Percentiles rank a stretch among this genome's conserved stretches.
Conservation (phyloP, 805 yeast species). For the Candida maltosa region DNA sequence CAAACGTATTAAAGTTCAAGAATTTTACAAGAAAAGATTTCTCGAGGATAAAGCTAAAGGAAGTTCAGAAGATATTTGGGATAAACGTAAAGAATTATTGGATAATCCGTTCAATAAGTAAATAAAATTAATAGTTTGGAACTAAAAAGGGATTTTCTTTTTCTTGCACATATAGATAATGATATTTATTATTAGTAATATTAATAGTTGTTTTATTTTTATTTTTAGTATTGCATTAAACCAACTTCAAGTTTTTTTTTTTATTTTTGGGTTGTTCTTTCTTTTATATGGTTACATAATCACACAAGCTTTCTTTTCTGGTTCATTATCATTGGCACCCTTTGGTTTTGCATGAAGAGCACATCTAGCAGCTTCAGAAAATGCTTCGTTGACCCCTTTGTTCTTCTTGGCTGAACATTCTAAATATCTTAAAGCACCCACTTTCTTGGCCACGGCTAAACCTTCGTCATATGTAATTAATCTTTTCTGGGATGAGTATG, state of each 20-base stretch:
- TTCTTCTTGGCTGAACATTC: conserved; percentile 97
- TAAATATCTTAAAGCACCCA: conserved; percentile 90
- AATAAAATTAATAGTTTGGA: not conserved
- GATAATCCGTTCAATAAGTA: conserved; percentile 34
- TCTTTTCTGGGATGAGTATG: conserved; percentile 40
- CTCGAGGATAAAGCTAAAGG: conserved; percentile 64
- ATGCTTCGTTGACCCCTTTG: conserved; percentile 98
- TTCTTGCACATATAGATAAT: not conserved
- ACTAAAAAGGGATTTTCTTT: not conserved
- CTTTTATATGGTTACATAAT: too few species aligned
- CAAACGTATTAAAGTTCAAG: conserved; percentile 51
- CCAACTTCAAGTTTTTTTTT: not conserved
- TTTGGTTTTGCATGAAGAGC: conserved; percentile 87
- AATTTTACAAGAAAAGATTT: conserved; percentile 63
- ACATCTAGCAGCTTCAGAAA: conserved; percentile 97
- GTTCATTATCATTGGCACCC: conserved; percentile 55
- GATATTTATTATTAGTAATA: not conserved
- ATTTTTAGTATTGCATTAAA: too few species aligned
- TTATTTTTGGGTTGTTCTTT: not conserved
- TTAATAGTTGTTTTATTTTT: not conserved
- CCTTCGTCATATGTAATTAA: conserved; percentile 92
- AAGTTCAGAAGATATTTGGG: conserved; percentile 86
- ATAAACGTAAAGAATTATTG: conserved; percentile 33
- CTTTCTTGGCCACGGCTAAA: conserved; percentile 82
- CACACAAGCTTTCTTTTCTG: conserved; percentile 37